Percentiles rank a stretch among this genome's conserved stretches.
phyloP scores from a whole-genome alignment of 2,329 filamentous ascomycete genomes.

The Botrytis pseudocinerea region DNA sequence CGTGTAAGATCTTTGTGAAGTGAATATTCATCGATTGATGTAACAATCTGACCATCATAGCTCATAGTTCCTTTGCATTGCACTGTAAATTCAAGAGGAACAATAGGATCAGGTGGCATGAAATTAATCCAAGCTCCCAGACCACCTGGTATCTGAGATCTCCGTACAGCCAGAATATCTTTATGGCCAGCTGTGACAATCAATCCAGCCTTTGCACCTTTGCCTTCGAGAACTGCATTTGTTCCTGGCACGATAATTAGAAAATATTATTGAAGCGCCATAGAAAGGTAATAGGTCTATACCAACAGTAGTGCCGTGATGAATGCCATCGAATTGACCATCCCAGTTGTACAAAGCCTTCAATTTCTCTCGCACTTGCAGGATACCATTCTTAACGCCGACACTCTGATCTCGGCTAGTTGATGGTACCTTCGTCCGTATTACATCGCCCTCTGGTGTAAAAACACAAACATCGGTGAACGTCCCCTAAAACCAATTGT shows the following conservation, averaged over 20 bases:
- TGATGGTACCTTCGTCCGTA: constrained; percentile 10
- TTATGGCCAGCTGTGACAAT: constrained; percentile 6
- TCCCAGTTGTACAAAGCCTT: constrained; percentile 9
- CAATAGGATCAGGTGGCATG: background rate
- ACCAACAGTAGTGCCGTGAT: constrained; percentile 20
- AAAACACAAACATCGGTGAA: constrained; percentile 20
- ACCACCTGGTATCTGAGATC: constrained; percentile 9
- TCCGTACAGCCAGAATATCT: constrained; percentile 12
- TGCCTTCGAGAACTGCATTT: constrained; percentile 11
- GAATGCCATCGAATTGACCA: constrained; percentile 9
- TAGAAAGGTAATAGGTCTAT: background rate
- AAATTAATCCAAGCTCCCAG: constrained; percentile 15
- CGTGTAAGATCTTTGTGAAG: background rate
- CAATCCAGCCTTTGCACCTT: constrained; percentile 5
- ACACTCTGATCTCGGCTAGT: constrained; percentile 14
- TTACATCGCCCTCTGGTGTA: constrained; percentile 3
- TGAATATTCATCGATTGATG: background rate
- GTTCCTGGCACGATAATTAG: background rate
- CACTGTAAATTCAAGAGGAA: constrained; percentile 1
- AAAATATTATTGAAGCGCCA: background rate
- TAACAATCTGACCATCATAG: background rate
- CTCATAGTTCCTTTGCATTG: constrained; percentile 8
- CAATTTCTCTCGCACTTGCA: constrained; percentile 1
- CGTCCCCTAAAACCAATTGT: background rate
- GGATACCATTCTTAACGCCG: constrained; percentile 15